Base-by-base conservation (phyloP, 2,329 filamentous ascomycete genomes). In the Nemania sp. region DNA sequence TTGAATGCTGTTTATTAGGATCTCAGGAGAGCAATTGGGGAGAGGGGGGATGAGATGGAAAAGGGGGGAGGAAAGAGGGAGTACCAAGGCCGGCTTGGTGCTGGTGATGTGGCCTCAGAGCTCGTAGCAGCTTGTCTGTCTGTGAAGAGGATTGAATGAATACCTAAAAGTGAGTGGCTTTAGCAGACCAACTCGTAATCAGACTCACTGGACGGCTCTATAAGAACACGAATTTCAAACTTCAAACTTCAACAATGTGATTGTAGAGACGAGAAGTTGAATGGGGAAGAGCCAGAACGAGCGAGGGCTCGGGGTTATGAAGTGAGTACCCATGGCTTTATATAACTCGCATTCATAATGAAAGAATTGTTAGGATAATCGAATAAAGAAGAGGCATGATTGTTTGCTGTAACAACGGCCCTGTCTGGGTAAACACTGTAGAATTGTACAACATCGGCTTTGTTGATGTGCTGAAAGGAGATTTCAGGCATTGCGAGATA, bases 61-160 rank as follows among this genome's bases (percentile, higher is more conserved):
- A n/a, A 34, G 5, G 20, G 11, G 5, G 20, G 17, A 31, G 19
- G 8, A 23, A 19, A 34, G 20, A 7, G 34, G 9, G 7, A 36
- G 9, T 3, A 49, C 26, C 26, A 46, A 49, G 45, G 9, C 45
- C 49, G 19, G 49, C 52, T 47, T 19, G 15, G 48, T 30, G 23
- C 22, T 31, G 22, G 48, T 30, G 23, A 28, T 31, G 22, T 12
- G 20, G 12, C 14, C 42, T 45, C 7, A 40, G 49, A 56, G 34
- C 22, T 20, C 46, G 19, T 42, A n/a, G 19, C 20, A 47, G 36
- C 24, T 37, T 11, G 22, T 15, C 26, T 30, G 22, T 47, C n/a
- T n/a, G n/a, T n/a, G n/a, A 14, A 33, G 22, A 17, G 17, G 22
- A 30, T 9, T 9, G 9, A 11, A 31, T 9, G 15, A 15, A 30